phyloP scores from a whole-genome alignment of 2,329 filamentous ascomycete genomes.

The Ceratocystis diversiconidia region DNA sequence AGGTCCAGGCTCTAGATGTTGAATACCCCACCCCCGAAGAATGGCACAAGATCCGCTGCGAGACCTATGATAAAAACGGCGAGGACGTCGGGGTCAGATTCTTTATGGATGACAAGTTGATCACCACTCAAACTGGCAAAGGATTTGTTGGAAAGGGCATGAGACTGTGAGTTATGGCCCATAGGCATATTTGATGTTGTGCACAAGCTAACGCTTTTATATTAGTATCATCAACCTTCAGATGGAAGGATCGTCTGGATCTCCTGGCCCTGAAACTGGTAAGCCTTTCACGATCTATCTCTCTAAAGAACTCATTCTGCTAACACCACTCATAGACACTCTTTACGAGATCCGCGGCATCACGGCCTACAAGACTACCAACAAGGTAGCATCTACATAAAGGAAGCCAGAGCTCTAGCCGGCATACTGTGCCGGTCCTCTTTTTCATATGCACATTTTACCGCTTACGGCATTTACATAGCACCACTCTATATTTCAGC shows the following conservation, averaged over 20 bases:
- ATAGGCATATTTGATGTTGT: not conserved
- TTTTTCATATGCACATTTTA: not conserved
- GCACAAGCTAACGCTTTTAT: not conserved
- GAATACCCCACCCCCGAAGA: constrained; percentile 31
- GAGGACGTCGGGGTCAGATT: constrained; percentile 39
- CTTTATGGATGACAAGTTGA: constrained; percentile 36
- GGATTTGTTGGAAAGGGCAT: constrained; percentile 35
- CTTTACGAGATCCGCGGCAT: constrained; percentile 12
- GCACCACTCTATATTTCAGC: not conserved
- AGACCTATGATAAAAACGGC: constrained; percentile 38
- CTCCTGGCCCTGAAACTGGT: constrained; percentile 26
- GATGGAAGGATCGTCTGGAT: constrained; percentile 34
- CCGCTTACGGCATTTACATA: not conserved
- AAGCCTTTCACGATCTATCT: not conserved
- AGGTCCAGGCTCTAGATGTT: constrained; percentile 34
- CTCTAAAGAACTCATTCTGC: not conserved
- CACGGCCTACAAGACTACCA: constrained; percentile 1
- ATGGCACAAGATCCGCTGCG: constrained; percentile 38
- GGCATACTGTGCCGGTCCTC: not conserved
- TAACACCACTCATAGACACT: constrained; percentile 4
- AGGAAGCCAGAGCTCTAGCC: not conserved
- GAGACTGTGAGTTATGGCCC: constrained; percentile 27
- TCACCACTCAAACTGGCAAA: constrained; percentile 37
- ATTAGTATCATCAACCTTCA: constrained; percentile 32
- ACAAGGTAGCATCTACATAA: not conserved